Base-by-base conservation (phyloP, 352 stramenopile species). In the Globisporangium heterothallicum region DNA sequence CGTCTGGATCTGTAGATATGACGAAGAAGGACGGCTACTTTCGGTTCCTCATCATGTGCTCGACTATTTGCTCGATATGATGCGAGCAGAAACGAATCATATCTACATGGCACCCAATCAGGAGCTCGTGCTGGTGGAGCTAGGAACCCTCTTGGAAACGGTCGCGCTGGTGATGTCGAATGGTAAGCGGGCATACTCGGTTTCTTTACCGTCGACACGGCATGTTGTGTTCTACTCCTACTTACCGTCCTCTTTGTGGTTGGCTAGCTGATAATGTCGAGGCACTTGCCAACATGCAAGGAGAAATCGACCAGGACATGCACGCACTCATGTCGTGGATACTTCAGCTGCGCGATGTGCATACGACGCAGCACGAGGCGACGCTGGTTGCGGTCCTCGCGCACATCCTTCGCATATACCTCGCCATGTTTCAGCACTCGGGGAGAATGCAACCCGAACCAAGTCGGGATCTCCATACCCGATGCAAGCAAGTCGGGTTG, bases 1-100 rank as follows among this genome's bases (percentile, higher is more conserved):
- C 18, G 47, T 77, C 9, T 77, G 68, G 68, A 27, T 72, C 14
- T 48, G 45, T n/a, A 54, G 53, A 43, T 72, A 68, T 27, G 61
- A 77, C 52, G 58, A 48, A n/a, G 58, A 70, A 34, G 68, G 64
- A 3, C 56, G 59, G 41, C 38, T 74, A 14, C 55, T 57, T 6
- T 19, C 58, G 7, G 63, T 62, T 0, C 10, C 51, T 18, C 3
- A 47, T 2, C 52, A 53, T n/a, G 27, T 63, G 21, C 19, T 71
- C 27, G 48, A 64, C 0, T 55, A 59, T 9, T 46, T 70, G 6
- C 5, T 74, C 19, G 35, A 48, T 3, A 21, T 61, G 4, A 19
- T 74, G 0, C 46, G 58, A 3, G 25, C 52, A 2, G 49, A 66
- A 42, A 38, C 35, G 9, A 29, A 59, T 12, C 13, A 48, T 19